These are phyloP conservation scores for Chlorencoelia australis DNA, from an alignment of 2,329 filamentous ascomycete genomes.

Conservation along the genomic window DNA sequence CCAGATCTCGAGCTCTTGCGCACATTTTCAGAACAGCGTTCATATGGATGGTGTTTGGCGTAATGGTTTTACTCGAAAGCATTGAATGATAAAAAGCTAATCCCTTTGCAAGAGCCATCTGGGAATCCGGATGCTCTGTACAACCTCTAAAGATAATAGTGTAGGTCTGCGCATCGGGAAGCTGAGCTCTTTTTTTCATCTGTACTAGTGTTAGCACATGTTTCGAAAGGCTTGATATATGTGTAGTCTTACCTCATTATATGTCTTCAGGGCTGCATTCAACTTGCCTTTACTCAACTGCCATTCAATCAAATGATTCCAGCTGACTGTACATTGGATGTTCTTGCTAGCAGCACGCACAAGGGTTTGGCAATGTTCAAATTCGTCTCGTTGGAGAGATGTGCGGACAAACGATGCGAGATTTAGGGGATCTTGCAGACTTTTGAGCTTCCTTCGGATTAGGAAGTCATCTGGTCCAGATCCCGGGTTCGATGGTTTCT, in stretches of 20 bases:
- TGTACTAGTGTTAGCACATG: slow-evolving; percentile 29
- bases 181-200: slow-evolving; percentile 91
- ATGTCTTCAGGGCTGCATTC: slow-evolving; percentile 64
- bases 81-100: slow-evolving; percentile 71
- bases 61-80: slow-evolving; percentile 50
- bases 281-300: slow-evolving; percentile 51
- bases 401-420: slow-evolving; percentile 58
- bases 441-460: slow-evolving; percentile 17
- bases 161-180: slow-evolving; percentile 74
- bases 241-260: slow-evolving; percentile 65
- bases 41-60: slow-evolving; percentile 70
- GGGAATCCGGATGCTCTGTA: slow-evolving; percentile 46
- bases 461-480: slow-evolving; percentile 5
- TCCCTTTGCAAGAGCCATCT: slow-evolving; percentile 55
- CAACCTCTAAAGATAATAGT: slow-evolving; percentile 74
- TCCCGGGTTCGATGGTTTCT: slow-evolving; percentile 1
- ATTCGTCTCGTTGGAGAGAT: slow-evolving; percentile 47
- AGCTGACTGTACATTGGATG: slow-evolving; percentile 61
- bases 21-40: slow-evolving; percentile 86
- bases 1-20: slow-evolving; percentile 61
- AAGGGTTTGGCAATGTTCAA: slow-evolving; percentile 57
- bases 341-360: slow-evolving; percentile 58
- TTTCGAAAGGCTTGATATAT: not conserved
- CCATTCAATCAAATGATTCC: slow-evolving; percentile 78
- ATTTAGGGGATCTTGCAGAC: slow-evolving; percentile 53